phyloP scores from a whole-genome alignment of 768 basidiomycete genomes.

The Hydnum rufescens region DNA sequence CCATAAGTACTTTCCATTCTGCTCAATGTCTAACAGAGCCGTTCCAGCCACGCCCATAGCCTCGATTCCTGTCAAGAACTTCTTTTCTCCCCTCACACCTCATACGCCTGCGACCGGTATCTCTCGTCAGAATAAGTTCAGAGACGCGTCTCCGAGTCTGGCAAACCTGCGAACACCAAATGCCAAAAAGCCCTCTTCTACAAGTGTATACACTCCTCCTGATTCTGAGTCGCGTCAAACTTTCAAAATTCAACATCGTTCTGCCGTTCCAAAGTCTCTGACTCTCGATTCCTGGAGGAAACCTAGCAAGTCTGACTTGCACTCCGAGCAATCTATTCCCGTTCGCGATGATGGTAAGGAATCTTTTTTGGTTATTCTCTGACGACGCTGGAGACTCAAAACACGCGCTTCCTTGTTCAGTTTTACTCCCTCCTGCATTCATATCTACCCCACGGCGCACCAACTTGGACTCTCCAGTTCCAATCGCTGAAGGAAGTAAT shows the following conservation, averaged over 20 bases:
- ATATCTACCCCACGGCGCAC: not conserved
- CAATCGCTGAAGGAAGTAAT: not conserved
- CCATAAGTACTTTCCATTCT: too few species aligned
- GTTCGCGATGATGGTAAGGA: not conserved
- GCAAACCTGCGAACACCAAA: not conserved
- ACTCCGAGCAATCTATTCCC: not conserved
- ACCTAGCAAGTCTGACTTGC: not conserved
- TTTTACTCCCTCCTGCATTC: not conserved
- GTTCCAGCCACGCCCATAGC: not conserved
- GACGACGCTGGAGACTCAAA: too few species aligned
- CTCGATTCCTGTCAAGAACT: conserved; percentile 1
- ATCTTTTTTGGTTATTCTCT: not conserved
- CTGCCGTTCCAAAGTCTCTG: not conserved
- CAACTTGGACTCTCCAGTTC: not conserved
- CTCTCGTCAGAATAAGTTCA: not conserved
- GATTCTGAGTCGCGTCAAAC: not conserved
- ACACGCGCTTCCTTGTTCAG: too few species aligned
- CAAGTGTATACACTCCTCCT: not conserved
- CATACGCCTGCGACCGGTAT: conserved; percentile 1
- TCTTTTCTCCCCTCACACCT: not conserved
- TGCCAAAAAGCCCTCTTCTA: not conserved
- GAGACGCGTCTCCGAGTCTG: not conserved
- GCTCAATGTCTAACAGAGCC: not conserved
- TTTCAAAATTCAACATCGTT: not conserved
- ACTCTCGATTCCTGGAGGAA: not conserved